These are phyloP conservation scores for Ambrosia hybrid DNA, from an alignment of 140 eudicot species.

Conservation along the genomic window DNA sequence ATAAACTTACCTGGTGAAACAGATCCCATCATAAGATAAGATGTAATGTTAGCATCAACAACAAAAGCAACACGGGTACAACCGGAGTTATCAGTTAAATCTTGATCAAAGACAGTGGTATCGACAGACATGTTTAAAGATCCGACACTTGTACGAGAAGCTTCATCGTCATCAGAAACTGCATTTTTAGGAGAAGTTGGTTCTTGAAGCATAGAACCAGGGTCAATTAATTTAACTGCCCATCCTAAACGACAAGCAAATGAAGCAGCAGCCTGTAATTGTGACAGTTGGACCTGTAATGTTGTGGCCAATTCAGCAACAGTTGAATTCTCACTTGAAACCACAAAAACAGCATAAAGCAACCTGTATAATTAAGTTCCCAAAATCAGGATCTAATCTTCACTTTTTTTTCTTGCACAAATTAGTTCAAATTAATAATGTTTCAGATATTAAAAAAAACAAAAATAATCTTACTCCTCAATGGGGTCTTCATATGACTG, in stretches of 20 bases:
- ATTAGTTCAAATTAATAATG: not conserved
- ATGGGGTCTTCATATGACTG: conserved; percentile 98
- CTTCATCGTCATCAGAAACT: conserved; percentile 66
- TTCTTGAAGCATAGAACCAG: conserved; percentile 91
- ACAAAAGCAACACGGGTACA: conserved; percentile 88
- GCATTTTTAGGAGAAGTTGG: conserved; percentile 42
- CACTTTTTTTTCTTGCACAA: too few species aligned
- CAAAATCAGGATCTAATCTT: conserved; percentile 18
- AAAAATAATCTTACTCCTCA: conserved; percentile 73
- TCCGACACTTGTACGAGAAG: conserved; percentile 57
- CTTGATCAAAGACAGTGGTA: conserved; percentile 56
- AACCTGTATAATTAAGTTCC: conserved; percentile 53
- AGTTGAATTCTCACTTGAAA: conserved; percentile 95
- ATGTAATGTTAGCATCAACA: conserved; percentile 97
- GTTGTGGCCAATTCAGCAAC: conserved; percentile 93
- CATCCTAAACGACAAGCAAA: conserved; percentile 95
- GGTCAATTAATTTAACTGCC: conserved; percentile 91
- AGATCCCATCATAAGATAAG: conserved; percentile 99
- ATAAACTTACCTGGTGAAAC: conserved; percentile 85
- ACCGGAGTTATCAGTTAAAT: conserved; percentile 62
- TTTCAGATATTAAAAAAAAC: too few species aligned
- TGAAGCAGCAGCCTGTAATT: conserved; percentile 96
- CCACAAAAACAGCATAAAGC: conserved; percentile 99
- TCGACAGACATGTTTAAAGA: conserved; percentile 59
- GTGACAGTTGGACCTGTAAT: conserved; percentile 91